These are phyloP conservation scores for Citrullus amarus DNA, from an alignment of 306 rosid genomes.

Conservation along the genomic window DNA sequence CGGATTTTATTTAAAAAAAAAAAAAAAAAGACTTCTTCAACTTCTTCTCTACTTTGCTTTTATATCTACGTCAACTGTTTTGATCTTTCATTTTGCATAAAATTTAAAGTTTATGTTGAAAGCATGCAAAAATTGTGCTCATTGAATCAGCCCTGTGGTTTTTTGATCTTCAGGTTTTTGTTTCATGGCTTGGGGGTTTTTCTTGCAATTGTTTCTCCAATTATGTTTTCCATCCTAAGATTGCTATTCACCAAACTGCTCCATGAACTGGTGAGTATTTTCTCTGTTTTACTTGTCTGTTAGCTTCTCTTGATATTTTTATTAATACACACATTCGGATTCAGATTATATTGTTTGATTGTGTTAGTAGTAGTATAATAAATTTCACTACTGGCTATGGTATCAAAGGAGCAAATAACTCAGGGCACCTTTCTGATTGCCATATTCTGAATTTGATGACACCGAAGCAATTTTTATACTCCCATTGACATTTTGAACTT, in stretches of 20 bases:
- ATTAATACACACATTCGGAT: background rate
- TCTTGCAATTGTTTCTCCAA: conserved; percentile 56
- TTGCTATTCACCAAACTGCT: conserved; percentile 42
- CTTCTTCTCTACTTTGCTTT: background rate
- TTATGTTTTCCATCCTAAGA: conserved; percentile 54
- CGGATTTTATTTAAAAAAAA: background rate
- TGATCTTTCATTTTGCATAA: background rate
- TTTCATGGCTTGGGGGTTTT: conserved; percentile 52
- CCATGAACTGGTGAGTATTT: conserved; percentile 83
- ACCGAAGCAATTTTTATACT: conserved; percentile 4
- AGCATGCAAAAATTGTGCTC: background rate
- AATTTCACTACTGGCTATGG: background rate
- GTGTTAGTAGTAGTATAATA: background rate
- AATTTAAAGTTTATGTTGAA: background rate
- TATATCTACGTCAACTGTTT: background rate
- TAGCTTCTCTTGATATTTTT: background rate
- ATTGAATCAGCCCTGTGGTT: conserved; percentile 1
- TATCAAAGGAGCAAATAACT: background rate
- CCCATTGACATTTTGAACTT: conserved; percentile 19
- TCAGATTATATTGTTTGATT: background rate
- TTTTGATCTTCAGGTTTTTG: conserved; percentile 44
- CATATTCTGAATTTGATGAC: background rate
- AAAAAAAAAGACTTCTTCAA: background rate
- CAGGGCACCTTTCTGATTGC: background rate
- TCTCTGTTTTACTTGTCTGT: background rate